Base-by-base conservation (phyloP, 2,329 filamentous ascomycete genomes). In the Aureobasidium melanogenum region DNA sequence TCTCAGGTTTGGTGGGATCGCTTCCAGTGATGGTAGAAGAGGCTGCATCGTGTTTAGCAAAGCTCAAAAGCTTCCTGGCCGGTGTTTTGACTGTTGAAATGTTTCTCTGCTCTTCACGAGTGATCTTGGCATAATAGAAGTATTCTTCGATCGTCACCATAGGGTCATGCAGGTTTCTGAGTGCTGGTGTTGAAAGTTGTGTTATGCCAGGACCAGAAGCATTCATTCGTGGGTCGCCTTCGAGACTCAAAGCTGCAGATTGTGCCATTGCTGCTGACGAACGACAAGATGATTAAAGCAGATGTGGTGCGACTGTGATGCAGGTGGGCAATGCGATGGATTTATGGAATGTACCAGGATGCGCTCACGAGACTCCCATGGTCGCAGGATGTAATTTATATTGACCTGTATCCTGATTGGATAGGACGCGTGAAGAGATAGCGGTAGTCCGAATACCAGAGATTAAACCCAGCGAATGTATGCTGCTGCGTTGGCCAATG, bases 121-220 rank as follows among this genome's bases (percentile, higher is more conserved):
- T 71, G 44, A 65, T 66, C 22, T 71, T 67, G 9, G 75, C 74
- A 64, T 73, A 76, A 63, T 73, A 72, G n/a, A 69, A 62, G 57
- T 76, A 76, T 52, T 76, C 74, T 61, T 76, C 75, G 56, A 76
- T 73, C 1, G 67, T 66, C 22, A 74, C 64, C 9, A 28, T 64
- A 34, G 69, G 39, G 48, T 72, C 69, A 28, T 71, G 59, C 5
- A 59, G 4, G 17, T 59, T 59, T 19, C 56, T 50, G 14, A 50
- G 15, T 17, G 17, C 43, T 14, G 56, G 44, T 15, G 44, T 50
- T 10, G 44, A n/a, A 10, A 41, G 44, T 6, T 60, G 12, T 19
- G 43, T 30, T 38, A 54, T 61, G 17, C 38, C 39, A 26, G 47
- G 47, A 1, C 47, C 48, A 17, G 38, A 38, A 9, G 9, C 9